phyloP scores from a whole-genome alignment of 768 basidiomycete species.

The Tricholoma terreum region DNA sequence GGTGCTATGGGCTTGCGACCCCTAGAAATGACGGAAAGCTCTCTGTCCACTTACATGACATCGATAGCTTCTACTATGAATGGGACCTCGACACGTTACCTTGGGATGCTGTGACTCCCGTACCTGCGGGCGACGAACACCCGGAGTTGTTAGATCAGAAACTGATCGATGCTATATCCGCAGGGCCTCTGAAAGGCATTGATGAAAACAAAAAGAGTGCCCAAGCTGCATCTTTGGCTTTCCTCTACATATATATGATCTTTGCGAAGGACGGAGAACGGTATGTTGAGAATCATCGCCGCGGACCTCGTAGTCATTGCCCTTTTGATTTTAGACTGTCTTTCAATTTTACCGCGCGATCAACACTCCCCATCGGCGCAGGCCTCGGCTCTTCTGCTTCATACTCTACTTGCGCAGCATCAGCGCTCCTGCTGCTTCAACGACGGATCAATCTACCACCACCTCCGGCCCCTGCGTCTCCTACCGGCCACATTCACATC shows the following conservation, averaged over 20 bases:
- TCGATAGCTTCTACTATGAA: conserved; percentile 71
- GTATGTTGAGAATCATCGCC: conserved; percentile 38
- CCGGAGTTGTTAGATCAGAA: conserved; percentile 68
- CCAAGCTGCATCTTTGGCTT: conserved; percentile 54
- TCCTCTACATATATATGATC: conserved; percentile 92
- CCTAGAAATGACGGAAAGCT: conserved; percentile 72
- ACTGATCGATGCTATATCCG: conserved; percentile 69
- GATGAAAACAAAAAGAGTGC: conserved; percentile 37
- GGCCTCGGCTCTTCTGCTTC: conserved; percentile 97
- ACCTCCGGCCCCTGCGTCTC: conserved; percentile 44
- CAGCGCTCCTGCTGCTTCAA: conserved; percentile 74
- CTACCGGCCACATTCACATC: conserved; percentile 52
- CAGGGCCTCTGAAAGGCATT: conserved; percentile 36
- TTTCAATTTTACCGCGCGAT: conserved; percentile 78
- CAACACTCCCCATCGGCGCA: conserved; percentile 90
- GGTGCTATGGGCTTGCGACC: conserved; percentile 85
- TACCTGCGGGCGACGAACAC: conserved; percentile 49
- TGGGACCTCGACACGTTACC: conserved; percentile 80
- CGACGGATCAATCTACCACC: conserved; percentile 60
- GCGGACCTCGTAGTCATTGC: conserved; percentile 14
- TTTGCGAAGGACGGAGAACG: conserved; percentile 53
- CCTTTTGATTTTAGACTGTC: conserved; percentile 51
- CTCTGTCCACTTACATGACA: conserved; percentile 75
- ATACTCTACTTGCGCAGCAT: conserved; percentile 84
- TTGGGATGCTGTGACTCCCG: conserved; percentile 67